phyloP scores from a whole-genome alignment of 2,329 filamentous ascomycete species.

The Aspergillus brasiliensis region DNA sequence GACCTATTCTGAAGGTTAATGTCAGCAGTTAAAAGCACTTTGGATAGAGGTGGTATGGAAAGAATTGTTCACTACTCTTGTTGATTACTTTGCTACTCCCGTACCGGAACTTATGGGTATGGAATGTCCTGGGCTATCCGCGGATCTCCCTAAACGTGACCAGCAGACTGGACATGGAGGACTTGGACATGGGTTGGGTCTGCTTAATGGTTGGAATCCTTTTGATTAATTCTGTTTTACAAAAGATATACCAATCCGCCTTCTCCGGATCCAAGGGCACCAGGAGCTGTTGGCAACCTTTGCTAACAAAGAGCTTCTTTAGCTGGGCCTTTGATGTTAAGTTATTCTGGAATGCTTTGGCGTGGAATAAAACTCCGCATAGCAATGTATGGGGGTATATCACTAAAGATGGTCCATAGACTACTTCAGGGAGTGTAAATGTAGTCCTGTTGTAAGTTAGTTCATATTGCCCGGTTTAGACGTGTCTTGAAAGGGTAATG shows the following conservation, averaged over 20 bases:
- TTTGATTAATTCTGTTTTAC: constrained; percentile 5
- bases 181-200: neutral
- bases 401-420: constrained; percentile 23
- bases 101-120: constrained; percentile 19
- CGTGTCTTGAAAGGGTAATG: too few relatives aligned
- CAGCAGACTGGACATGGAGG: constrained; percentile 1
- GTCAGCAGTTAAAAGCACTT: neutral
- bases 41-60: neutral
- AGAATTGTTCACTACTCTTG: neutral
- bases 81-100: constrained; percentile 6
- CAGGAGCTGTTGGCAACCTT: constrained; percentile 13
- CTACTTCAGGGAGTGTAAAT: constrained; percentile 23
- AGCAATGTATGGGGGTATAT: constrained; percentile 21
- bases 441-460: constrained; percentile 18
- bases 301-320: constrained; percentile 19
- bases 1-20: constrained; percentile 4
- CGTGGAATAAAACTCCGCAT: constrained; percentile 19
- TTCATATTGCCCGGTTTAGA: too few relatives aligned
- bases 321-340: constrained; percentile 18
- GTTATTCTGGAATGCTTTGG: constrained; percentile 16
- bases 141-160: constrained; percentile 11
- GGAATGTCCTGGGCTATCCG: constrained; percentile 11
- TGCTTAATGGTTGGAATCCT: constrained; percentile 1
- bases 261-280: constrained; percentile 10
- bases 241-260: constrained; percentile 17